Conservation (phyloP, 306 rosid genomes). For the Cicer bijugum region DNA sequence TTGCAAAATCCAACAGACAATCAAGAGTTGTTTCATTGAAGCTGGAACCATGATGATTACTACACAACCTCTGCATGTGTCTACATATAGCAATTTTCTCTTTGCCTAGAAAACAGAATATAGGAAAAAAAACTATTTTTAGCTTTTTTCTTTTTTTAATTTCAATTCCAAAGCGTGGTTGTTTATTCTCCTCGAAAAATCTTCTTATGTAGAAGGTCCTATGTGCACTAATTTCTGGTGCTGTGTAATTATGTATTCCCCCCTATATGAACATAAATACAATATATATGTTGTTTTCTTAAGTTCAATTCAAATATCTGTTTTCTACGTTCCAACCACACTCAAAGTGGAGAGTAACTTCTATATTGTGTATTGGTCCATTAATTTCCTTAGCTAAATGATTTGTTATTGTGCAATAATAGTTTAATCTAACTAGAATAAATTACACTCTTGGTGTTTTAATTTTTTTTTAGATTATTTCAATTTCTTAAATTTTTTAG, state of each 20-base stretch:
- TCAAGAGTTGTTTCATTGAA: slow-evolving; percentile 98
- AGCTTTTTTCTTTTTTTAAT: slow-evolving; percentile 18
- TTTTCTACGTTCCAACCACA: background rate
- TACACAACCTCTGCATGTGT: slow-evolving; percentile 53
- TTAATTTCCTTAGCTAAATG: too few relatives aligned
- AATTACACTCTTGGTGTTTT: too few relatives aligned
- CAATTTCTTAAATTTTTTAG: too few relatives aligned
- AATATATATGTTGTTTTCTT: slow-evolving; percentile 44
- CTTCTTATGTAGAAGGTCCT: slow-evolving; percentile 56
- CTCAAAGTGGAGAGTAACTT: background rate
- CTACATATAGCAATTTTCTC: slow-evolving; percentile 61
- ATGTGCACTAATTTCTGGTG: slow-evolving; percentile 59
- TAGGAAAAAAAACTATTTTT: slow-evolving; percentile 60
- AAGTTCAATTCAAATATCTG: slow-evolving; percentile 21
- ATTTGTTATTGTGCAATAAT: too few relatives aligned
- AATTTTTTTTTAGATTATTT: too few relatives aligned
- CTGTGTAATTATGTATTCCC: slow-evolving; percentile 56
- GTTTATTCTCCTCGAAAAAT: slow-evolving; percentile 67
- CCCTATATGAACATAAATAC: slow-evolving; percentile 52
- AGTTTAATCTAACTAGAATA: too few relatives aligned
- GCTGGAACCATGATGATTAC: slow-evolving; percentile 77
- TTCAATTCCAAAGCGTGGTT: slow-evolving; percentile 45
- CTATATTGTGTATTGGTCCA: background rate
- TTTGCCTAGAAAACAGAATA: slow-evolving; percentile 69
- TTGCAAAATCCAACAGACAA: slow-evolving; percentile 93